Percentiles rank a stretch among this genome's conserved stretches.
Conservation (phyloP, 257 asterid species). For the Forsythia suspensa region DNA sequence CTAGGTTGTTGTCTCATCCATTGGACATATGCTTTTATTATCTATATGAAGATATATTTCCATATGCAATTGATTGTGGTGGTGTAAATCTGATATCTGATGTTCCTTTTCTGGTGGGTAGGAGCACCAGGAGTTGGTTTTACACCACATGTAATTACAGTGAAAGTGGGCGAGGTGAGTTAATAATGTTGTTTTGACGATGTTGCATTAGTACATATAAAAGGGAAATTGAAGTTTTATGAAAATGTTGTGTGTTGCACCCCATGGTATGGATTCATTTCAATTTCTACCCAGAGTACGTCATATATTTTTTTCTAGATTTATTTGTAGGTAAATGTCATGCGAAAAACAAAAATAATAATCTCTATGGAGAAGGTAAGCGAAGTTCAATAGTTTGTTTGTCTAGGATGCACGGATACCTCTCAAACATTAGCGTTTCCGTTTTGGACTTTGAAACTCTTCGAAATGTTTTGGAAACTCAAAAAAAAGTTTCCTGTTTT, state of each 20-base stretch:
- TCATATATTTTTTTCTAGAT: background rate
- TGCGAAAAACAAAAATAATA: background rate
- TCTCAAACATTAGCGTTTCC: too few species aligned
- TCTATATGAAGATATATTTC: constrained; percentile 1
- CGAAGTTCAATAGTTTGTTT: background rate
- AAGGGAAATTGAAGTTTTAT: background rate
- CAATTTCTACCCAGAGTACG: background rate
- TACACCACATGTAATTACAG: constrained; percentile 46
- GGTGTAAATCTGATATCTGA: constrained; percentile 1
- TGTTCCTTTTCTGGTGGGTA: constrained; percentile 20
- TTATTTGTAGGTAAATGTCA: background rate
- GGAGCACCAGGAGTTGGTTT: constrained; percentile 52
- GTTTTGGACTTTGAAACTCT: too few species aligned
- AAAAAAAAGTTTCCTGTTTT: too few species aligned
- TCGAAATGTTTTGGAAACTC: too few species aligned
- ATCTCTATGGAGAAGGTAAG: background rate
- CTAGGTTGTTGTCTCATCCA: constrained; percentile 27
- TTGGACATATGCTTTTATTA: background rate
- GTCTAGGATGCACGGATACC: too few species aligned
- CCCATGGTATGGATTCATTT: background rate
- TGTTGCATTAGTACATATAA: background rate
- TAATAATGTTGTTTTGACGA: background rate
- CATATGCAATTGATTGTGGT: background rate
- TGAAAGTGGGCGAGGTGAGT: constrained; percentile 45
- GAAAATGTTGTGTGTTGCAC: background rate